Evolutionary conservation across 768 basidiomycete species (phyloP), one percentile per base, ranked within the genome.

Genomic region (Udeniomyces megalosporus): DNA sequence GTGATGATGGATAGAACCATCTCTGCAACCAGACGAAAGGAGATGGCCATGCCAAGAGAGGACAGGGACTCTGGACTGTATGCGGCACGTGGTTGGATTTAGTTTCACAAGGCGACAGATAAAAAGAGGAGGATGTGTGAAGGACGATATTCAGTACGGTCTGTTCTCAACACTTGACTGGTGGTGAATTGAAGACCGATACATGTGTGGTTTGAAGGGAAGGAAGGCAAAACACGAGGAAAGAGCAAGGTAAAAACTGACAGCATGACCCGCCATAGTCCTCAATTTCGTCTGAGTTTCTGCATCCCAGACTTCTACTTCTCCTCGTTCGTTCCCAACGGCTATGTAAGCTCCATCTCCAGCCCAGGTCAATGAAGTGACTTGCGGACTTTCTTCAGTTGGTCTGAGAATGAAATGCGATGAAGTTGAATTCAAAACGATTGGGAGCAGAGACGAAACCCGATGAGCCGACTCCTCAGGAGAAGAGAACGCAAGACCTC

Each of bases 1-100:
- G 68, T 93, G 90, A 72, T 96, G 90, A 80, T 88, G 88, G 68
- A 99, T 95, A 65, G 87, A 87, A 1, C 95, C 95, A 70, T 95
- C 91, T 14, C 83, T 82, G 68, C 92, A 93, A 0, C 91, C 95
- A 0, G 85, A 87, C 31, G 81, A 85, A 45, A 97, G 76, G 45
- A 95, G 78, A 67, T 92, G 90, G 35, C 83, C 79, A 72, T 85
- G 78, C 95, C 95, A 99, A 10, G 83, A 83, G 29, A 99, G 76
- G 2, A 82, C 80, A 0, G 88, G 87, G 10, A 97, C 78, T 69
- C 96, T 85, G 0, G 80, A 83, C 53, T 80, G 54, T 46, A 22
- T 31, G n/a, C n/a, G n/a, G n/a, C n/a, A n/a, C n/a, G n/a, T n/a
- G n/a, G n/a, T n/a, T n/a, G n/a, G n/a, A n/a, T n/a, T n/a, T n/a